Base-by-base conservation (phyloP, 129 eudicot genomes). In the Helianthus tuberosus region DNA sequence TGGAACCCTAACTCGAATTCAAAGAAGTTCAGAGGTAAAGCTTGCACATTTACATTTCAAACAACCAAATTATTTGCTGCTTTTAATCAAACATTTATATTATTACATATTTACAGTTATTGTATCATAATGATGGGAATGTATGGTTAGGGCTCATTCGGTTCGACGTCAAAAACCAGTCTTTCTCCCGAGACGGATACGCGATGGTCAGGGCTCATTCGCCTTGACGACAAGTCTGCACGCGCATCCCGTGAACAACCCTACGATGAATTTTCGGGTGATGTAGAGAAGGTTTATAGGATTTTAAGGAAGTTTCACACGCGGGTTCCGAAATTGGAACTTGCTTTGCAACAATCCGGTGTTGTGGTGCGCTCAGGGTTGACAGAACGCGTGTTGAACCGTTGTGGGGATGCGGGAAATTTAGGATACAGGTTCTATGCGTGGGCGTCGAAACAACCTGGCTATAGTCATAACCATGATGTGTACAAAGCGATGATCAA, bases 401-500 rank as follows among this genome's bases (percentile, higher is more conserved):
- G 98, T 58, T 89, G 98, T 47, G 96, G 98, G 7, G 96, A 89
- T 84, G 96, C 96, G 0, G 98, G 96, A 29, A 89, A 87, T 57
- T 77, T 92, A 66, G 98, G 88, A 32, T 92, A 89, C 78, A 77
- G 91, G 60, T 89, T 89, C 72, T 92, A 89, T 55, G 82, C 88
- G 3, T 89, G 98, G 98, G 89, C 94, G 11, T 85, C 96, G 0
- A 92, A 74, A 66, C 93, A 92, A 41, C 89, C 90, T 0, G 94
- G 88, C 75, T 87, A 89, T 50, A 73, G 75, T 69, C 94, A 87
- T 71, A 85, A 81, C 77, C 85, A 87, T 67, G 98, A 89, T 60
- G 89, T 86, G 9, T 92, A 92, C 52, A 92, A 82, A 71, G 78
- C 91, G 1, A 89, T 87, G 90, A 80, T 92, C 43, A 87, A 81